A percentile compares a stretch with the other conserved stretches of the same genome.
Conservation (phyloP, 1,284 basidiomycete species). For the Leccinum subrobustum region DNA sequence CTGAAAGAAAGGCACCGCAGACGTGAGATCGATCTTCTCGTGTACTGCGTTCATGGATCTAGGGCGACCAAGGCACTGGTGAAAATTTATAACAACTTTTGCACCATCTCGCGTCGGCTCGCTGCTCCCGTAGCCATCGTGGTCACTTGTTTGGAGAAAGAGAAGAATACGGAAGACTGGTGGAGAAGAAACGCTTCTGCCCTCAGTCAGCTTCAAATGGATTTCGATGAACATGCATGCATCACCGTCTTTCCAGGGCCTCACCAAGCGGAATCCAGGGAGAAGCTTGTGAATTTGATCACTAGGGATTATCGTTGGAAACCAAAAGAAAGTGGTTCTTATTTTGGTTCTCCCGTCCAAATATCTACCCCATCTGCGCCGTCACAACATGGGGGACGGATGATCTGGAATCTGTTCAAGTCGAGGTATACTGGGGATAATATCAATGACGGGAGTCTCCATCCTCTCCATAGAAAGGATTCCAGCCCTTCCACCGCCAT, state of each 20-base stretch:
- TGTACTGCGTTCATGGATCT: conserved; percentile 29
- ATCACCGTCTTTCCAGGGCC: conserved; percentile 18
- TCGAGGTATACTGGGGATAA: not conserved
- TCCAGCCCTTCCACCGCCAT: not conserved
- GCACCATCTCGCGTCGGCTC: conserved; percentile 23
- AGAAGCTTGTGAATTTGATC: conserved; percentile 17
- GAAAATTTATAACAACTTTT: conserved; percentile 27
- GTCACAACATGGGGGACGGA: not conserved
- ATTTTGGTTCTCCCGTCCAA: conserved; percentile 18
- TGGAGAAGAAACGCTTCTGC: conserved; percentile 20
- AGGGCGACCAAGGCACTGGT: conserved; percentile 17
- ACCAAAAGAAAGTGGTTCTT: conserved; percentile 5
- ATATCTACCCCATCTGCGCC: not conserved
- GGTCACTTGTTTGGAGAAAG: conserved; percentile 25
- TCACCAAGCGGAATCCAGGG: conserved; percentile 14
- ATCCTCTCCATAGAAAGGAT: not conserved
- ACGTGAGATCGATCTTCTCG: conserved; percentile 30
- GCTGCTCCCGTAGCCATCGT: conserved; percentile 28
- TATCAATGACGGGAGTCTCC: not conserved
- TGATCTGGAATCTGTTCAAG: not conserved
- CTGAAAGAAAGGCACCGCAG: conserved; percentile 21
- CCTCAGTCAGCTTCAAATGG: conserved; percentile 13
- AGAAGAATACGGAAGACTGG: conserved; percentile 28
- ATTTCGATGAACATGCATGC: conserved; percentile 29
- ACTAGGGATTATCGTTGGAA: conserved; percentile 12